phyloP scores from a whole-genome alignment of 2,329 filamentous ascomycete species.

The Aureobasidium pullulans region DNA sequence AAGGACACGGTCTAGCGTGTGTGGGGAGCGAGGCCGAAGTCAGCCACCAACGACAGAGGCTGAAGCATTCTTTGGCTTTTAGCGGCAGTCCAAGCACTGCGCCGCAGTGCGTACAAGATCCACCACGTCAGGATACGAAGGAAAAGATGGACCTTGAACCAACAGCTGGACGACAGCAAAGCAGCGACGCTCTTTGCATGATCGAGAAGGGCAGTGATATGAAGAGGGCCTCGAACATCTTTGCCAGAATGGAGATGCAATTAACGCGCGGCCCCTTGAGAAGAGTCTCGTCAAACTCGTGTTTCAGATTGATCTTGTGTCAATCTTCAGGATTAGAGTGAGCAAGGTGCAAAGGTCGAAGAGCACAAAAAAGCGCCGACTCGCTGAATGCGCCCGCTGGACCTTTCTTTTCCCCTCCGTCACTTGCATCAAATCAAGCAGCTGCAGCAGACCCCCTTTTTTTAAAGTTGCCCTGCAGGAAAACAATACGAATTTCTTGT shows the following conservation, averaged over 20 bases:
- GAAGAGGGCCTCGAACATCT: not conserved
- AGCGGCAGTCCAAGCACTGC: not conserved
- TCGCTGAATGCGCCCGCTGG: conserved; percentile 2
- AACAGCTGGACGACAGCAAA: not conserved
- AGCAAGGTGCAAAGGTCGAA: not conserved
- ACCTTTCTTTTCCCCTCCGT: not conserved
- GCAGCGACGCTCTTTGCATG: not conserved
- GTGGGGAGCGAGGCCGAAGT: not conserved
- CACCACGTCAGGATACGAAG: conserved; percentile 2
- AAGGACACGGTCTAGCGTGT: not conserved
- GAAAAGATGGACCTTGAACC: not conserved
- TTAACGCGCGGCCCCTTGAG: not conserved
- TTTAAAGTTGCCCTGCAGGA: not conserved
- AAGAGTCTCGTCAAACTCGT: not conserved
- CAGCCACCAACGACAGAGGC: conserved; percentile 7
- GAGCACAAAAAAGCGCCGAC: conserved; percentile 2
- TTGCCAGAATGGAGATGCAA: not conserved
- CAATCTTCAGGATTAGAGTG: not conserved
- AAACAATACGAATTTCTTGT: not conserved
- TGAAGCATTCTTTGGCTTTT: not conserved
- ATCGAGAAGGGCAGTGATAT: not conserved
- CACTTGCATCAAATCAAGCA: not conserved
- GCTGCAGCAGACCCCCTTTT: not conserved
- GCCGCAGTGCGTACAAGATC: not conserved
- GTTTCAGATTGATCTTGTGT: conserved; percentile 8